Base-by-base conservation (phyloP, 495 filamentous ascomycete genomes). In the Diplogelasinospora grovesii region DNA sequence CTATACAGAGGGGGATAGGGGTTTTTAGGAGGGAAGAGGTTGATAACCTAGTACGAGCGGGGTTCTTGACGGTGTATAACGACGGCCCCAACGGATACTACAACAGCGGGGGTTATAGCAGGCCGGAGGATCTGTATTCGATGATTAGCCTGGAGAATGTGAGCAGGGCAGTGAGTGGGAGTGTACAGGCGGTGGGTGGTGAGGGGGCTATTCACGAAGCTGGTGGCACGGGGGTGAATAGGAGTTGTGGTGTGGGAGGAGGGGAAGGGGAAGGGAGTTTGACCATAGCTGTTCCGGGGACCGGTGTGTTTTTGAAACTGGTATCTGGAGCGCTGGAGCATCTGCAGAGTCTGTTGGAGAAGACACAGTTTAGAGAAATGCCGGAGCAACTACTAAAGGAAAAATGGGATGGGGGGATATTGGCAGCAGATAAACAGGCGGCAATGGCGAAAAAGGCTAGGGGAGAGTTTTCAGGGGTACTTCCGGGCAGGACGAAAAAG, bases 341-440 rank as follows among this genome's bases (percentile, higher is more conserved):
- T 56, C 59, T 95, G 0, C 45, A 83, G 5, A 57, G 71, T 11
- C 60, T 93, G 27, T 64, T 93, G 3, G 61, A 64, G n/a, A 82
- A 80, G 64, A 76, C 79, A 0, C 68, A 63, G 35, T 79, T 67
- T 53, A 64, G 71, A 35, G 84, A 90, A 59, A 75, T 72, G 3
- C 82, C 87, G 4, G 61, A 86, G 43, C 57, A 66, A 18, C 56
- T 83, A 16, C 70, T 95, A 4, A 73, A 71, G 13, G 85, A 92
- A 54, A 77, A 79, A 4, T 95, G 88, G 86, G 81, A 93, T 34
- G 88, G 87, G 11, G 83, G 82, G 6, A 63, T 85, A 10, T 4
- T 13, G 5, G 15, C 27, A 4, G 74, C 73, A 22, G 70, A 66
- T 13, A 29, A 75, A 53, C 71, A 66, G 25, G 70, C 68, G 21